Percentiles rank a stretch among this genome's conserved stretches.
These are phyloP conservation scores for Boletales sp. DNA, from an alignment of 768 basidiomycete genomes.

Conservation along the genomic window DNA sequence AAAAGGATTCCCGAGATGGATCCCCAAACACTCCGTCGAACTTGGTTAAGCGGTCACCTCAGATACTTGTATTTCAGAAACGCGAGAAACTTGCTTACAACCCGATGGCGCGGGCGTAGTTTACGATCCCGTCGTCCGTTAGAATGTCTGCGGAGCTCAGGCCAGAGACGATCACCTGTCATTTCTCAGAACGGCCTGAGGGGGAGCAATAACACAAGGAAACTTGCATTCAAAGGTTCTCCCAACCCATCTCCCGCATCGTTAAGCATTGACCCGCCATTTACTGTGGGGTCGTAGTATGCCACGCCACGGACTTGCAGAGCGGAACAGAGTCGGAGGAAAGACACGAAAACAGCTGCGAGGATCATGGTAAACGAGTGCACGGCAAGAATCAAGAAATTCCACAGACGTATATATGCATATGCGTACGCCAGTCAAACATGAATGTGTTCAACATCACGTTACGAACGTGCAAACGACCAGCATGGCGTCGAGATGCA, in stretches of 20 bases:
- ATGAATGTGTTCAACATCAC: no score
- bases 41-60: conserved; percentile 12
- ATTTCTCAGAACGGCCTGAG: neutral
- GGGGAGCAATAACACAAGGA: neutral
- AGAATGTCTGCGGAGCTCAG: conserved; percentile 55
- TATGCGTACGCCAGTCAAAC: no score
- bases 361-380: neutral
- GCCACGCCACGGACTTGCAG: conserved; percentile 13
- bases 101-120: conserved; percentile 59
- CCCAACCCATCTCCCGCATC: conserved; percentile 37
- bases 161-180: conserved; percentile 60
- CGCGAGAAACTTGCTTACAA: conserved; percentile 40
- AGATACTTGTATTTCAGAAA: neutral
- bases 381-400: no score
- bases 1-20: conserved; percentile 34
- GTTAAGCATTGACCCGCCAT: conserved; percentile 46
- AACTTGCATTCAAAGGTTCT: conserved; percentile 40
- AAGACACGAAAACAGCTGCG: neutral
- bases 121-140: conserved; percentile 50
- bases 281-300: conserved; percentile 33
- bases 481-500: no score
- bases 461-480: no score
- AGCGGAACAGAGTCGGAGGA: conserved; percentile 2
- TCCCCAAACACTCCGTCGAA: conserved; percentile 37
- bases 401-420: no score